phyloP scores from a whole-genome alignment of 1,284 basidiomycete species.

The Thecaphora thlaspeos region DNA sequence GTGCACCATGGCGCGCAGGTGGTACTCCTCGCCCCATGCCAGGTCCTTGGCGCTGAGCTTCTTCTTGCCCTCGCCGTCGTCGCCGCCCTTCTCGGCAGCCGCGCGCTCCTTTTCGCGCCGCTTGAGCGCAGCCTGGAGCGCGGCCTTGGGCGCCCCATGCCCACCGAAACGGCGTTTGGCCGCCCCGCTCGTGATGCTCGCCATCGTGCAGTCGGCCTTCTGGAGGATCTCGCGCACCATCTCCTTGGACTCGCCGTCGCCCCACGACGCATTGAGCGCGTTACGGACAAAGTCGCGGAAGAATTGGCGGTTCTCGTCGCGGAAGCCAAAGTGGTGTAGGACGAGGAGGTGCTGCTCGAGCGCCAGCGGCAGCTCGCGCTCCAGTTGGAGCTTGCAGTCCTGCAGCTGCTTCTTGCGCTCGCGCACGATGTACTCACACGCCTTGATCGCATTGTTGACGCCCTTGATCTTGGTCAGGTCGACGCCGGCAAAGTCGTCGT shows the following conservation, averaged over 20 bases:
- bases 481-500: slow-evolving; percentile 37
- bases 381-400: slow-evolving; percentile 74
- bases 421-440: slow-evolving; percentile 83
- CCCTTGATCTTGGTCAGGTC: slow-evolving; percentile 28
- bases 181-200: slow-evolving; percentile 10
- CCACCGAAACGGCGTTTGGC: slow-evolving; percentile 18
- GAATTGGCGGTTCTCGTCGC: slow-evolving; percentile 68
- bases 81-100: slow-evolving; percentile 19
- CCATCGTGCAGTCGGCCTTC: slow-evolving; percentile 58
- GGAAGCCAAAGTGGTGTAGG: slow-evolving; percentile 68
- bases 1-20: slow-evolving; percentile 34
- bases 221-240: slow-evolving; percentile 67
- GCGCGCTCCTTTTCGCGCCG: slow-evolving; percentile 22
- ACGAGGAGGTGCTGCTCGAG: slow-evolving; percentile 60
- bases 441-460: slow-evolving; percentile 68
- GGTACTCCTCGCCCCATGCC: slow-evolving; percentile 38
- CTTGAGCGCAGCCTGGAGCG: slow-evolving; percentile 32
- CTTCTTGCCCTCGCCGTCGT: slow-evolving; percentile 15
- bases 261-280: slow-evolving; percentile 63
- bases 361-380: slow-evolving; percentile 67
- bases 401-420: slow-evolving; percentile 77
- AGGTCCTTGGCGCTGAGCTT: slow-evolving; percentile 23
- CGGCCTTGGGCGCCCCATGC: slow-evolving; percentile 5
- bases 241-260: slow-evolving; percentile 72
- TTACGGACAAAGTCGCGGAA: slow-evolving; percentile 74